Evolutionary conservation across 2,329 filamentous ascomycete genomes (phyloP).

Genomic region (Xylaria digitata): DNA sequence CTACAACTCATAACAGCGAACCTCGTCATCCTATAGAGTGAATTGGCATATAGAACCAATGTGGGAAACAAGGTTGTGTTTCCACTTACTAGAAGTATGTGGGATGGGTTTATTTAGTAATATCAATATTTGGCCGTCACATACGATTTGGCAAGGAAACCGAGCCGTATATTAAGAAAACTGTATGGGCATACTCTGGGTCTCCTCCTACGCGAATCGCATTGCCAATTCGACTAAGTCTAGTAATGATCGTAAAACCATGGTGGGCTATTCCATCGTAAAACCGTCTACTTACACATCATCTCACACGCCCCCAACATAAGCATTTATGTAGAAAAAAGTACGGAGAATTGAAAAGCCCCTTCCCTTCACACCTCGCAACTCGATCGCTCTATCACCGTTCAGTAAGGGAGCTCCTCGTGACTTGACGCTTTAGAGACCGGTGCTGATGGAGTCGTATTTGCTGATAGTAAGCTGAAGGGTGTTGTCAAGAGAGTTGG

Average conservation of each 20-base stretch:
- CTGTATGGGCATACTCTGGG: background rate
- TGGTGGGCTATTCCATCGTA: background rate
- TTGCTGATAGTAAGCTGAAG: conserved; percentile 23
- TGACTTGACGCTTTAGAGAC: background rate
- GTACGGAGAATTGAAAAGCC: conserved; percentile 17
- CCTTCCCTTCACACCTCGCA: background rate
- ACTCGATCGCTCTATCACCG: background rate
- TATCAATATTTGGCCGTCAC: background rate
- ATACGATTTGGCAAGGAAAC: no score
- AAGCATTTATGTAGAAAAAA: conserved; percentile 13
- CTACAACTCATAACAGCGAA: no score
- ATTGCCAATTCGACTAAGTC: background rate
- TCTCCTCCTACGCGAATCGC: background rate
- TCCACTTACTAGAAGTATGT: no score
- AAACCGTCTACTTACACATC: background rate
- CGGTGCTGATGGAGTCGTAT: conserved; percentile 14
- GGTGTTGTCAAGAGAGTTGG: conserved; percentile 25
- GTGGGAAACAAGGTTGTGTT: no score
- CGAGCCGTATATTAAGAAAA: background rate
- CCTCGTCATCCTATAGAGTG: no score
- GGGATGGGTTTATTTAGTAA: no score
- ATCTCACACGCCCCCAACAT: background rate
- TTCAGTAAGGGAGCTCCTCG: no score
- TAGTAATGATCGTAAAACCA: conserved; percentile 15
- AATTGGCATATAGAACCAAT: no score